Percentiles rank a stretch among this genome's conserved stretches.
Evolutionary conservation across 805 yeast genomes (phyloP).

Genomic region (Starmerella etchellsii): DNA sequence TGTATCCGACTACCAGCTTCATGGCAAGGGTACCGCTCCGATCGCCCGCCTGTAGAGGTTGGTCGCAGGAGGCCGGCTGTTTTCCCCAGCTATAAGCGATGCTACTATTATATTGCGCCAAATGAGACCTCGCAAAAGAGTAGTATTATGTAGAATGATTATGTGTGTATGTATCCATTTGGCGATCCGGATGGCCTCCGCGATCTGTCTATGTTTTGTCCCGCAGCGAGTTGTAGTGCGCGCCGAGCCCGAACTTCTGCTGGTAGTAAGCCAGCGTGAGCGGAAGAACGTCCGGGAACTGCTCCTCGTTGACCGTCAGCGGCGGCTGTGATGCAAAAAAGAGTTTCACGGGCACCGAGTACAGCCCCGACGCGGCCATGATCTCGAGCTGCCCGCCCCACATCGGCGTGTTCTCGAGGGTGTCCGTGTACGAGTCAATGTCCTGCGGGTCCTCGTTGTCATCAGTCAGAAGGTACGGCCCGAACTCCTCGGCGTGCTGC

Average conservation of each 20-base stretch:
- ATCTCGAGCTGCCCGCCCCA: constrained; percentile 98
- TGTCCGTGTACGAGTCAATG: constrained; percentile 53
- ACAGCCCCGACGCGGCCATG: constrained; percentile 62
- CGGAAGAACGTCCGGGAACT: constrained; percentile 34
- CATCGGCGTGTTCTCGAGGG: constrained; percentile 62
- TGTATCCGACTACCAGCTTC: constrained; percentile 48
- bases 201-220: constrained; percentile 8
- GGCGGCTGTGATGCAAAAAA: constrained; percentile 66
- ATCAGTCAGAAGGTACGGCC: constrained; percentile 78
- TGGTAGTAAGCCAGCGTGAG: constrained; percentile 69
- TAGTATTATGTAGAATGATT: not conserved
- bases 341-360: constrained; percentile 59
- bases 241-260: constrained; percentile 82
- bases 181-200: not conserved
- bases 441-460: constrained; percentile 49
- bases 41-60: too few relatives aligned
- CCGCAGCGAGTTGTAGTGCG: constrained; percentile 73
- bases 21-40: not conserved
- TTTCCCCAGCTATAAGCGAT: too few relatives aligned
- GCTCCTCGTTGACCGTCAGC: constrained; percentile 45
- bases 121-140: too few relatives aligned
- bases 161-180: not conserved
- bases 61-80: too few relatives aligned
- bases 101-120: too few relatives aligned
- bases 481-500: constrained; percentile 51